Evolutionary conservation across 148 eudicot species (phyloP), one percentile per base, ranked within the genome.

Genomic region (Chenopodium quinoa): DNA sequence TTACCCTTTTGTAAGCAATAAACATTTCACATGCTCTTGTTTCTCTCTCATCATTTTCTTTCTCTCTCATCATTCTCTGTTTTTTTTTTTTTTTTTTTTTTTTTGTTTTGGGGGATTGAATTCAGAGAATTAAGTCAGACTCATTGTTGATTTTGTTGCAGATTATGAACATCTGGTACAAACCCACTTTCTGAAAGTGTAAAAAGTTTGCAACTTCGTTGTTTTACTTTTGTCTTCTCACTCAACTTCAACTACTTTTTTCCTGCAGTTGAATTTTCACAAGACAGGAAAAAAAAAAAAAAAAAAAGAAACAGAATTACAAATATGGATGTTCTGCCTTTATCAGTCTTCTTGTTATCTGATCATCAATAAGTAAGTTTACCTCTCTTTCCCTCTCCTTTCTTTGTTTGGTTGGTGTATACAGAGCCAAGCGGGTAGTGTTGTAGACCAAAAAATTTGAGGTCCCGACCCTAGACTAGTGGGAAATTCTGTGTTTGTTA

Each of bases 91-190:
- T 60, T n/a, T 62, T 62, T 48, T 44, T 22, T 25, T 27, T 34
- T 20, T 60, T 19, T 60, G 4, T 70, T 6, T 75, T 56, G 63
- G 20, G 32, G 67, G 83, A 31, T 81, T 27, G 19, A 81, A 23
- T 75, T 17, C 79, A 75, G 75, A 75, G 79, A 44, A 81, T 81
- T 81, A 8, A 66, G 79, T 50, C 75, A 75, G 75, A 75, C 73
- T 81, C 75, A 23, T n/a, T 75, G 66, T 23, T 48, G 40, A 56
- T 17, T 40, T 56, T 12, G 62, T 56, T 56, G 62, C 62, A 56
- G 62, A 32, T 48, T 54, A 23, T 75, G 66, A 54, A 75, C 54
- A 75, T 75, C 79, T 75, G 83, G 78, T 75, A 68, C 25, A 17
- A 48, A 44, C 83, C 78, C 79, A 75, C 27, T 81, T 81, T 54